These are phyloP conservation scores for Phyllosticta paracitricarpa DNA, from an alignment of 2,329 filamentous ascomycete species.

Conservation along the genomic window DNA sequence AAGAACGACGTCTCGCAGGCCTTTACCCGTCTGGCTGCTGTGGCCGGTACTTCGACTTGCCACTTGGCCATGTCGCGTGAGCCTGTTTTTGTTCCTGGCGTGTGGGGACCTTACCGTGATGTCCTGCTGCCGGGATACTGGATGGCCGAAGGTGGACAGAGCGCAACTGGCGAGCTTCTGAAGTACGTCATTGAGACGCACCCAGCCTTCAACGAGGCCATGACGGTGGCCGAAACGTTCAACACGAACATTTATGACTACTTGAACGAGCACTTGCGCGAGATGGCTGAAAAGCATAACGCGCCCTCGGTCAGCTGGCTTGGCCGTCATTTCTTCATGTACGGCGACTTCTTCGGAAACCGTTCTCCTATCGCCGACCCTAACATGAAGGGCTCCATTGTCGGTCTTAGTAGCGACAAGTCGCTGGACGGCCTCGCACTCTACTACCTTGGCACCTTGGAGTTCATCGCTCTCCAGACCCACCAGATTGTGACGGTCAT, in stretches of 20 bases:
- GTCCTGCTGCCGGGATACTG: constrained; percentile 86
- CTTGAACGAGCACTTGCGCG: constrained; percentile 75
- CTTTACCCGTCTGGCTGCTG: constrained; percentile 83
- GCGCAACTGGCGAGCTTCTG: constrained; percentile 86
- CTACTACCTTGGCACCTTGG: constrained; percentile 92
- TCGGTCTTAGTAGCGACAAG: constrained; percentile 80
- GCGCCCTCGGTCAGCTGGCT: constrained; percentile 77
- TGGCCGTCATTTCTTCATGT: constrained; percentile 94
- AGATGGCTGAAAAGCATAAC: constrained; percentile 57
- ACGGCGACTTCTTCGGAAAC: constrained; percentile 95
- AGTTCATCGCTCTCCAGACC: constrained; percentile 96
- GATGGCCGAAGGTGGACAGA: constrained; percentile 97
- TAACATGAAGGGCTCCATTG: constrained; percentile 81
- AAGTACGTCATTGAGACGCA: constrained; percentile 94
- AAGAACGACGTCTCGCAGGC: constrained; percentile 86
- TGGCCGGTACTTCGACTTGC: constrained; percentile 94
- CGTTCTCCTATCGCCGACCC: constrained; percentile 87
- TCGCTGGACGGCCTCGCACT: constrained; percentile 78
- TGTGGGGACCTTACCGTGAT: constrained; percentile 96
- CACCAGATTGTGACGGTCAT: constrained; percentile 90
- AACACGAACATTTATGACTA: constrained; percentile 91
- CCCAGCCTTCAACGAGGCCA: constrained; percentile 73
- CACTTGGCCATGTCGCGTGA: constrained; percentile 92
- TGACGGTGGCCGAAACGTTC: constrained; percentile 68
- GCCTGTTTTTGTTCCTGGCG: constrained; percentile 85